Base-by-base conservation (phyloP, 306 rosid genomes). In the Medicago arabica region DNA sequence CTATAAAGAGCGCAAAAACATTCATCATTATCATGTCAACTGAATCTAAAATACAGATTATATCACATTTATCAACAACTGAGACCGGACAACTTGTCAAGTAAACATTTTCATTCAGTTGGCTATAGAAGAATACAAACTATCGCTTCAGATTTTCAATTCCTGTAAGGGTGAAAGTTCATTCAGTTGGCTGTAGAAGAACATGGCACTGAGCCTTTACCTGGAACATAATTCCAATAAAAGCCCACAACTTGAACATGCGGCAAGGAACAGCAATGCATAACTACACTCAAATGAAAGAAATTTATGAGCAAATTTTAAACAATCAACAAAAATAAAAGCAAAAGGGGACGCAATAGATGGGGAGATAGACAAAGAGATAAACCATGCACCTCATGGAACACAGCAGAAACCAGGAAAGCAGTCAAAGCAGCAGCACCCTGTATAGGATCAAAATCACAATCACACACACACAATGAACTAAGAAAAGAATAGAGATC, bases 221-320 rank as follows among this genome's bases (percentile, higher is more conserved):
- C 97, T 95, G 97, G 43, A 89, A 67, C 97, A 95, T 92, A 67
- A 95, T 92, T 75, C 97, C 97, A 18, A 86, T 74, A 76, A 95
- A 95, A 3, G 98, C 98, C 98, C 98, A 90, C 62, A 89, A 63
- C 93, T 92, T 90, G 93, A 95, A 92, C 69, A 90, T 84, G 88
- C 85, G 97, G 78, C 97, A 95, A 62, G 98, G 98, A 87, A 95
- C 93, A 46, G 96, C 98, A 69, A 95, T 90, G 87, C 97, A 95
- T 13, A 95, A 71, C 98, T 95, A 89, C 80, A 85, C 28, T 75
- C 23, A 38, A 39, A 70, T 70, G 28, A 72, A 82, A 60, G 4
- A 67, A 57, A 67, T 75, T 57, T 67, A 66, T 70, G 75, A 77
- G 68, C 39, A 34, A 69, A 50, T 53, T 16, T 23, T 51, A 6